A percentile compares a stretch with the other conserved stretches of the same genome.
These are phyloP conservation scores for Aureobasidium sp. DNA, from an alignment of 2,329 filamentous ascomycete genomes.

Conservation along the genomic window DNA sequence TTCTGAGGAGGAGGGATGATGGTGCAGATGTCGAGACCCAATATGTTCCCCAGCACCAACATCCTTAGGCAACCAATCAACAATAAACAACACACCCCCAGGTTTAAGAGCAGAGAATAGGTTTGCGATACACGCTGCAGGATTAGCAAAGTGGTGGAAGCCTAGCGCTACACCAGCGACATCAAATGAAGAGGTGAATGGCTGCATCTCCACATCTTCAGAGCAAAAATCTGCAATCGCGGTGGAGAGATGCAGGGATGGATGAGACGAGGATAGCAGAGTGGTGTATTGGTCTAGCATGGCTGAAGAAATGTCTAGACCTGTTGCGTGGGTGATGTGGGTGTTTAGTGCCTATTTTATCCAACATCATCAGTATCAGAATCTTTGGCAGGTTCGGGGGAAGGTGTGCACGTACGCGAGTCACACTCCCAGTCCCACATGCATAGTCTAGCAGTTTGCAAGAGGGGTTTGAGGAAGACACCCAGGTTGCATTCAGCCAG, in stretches of 20 bases:
- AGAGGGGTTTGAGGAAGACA: slow-evolving; percentile 15
- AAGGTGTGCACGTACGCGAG: slow-evolving; percentile 14
- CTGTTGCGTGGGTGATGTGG: slow-evolving; percentile 26
- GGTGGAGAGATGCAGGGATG: slow-evolving; percentile 19
- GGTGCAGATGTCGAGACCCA: not conserved
- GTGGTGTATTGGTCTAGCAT: slow-evolving; percentile 29
- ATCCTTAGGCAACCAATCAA: slow-evolving; percentile 26
- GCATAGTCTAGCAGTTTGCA: slow-evolving; percentile 28
- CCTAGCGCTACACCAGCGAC: slow-evolving; percentile 37
- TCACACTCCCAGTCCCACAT: slow-evolving; percentile 30
- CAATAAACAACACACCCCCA: slow-evolving; percentile 25
- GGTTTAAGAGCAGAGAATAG: slow-evolving; percentile 25
- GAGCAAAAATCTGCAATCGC: slow-evolving; percentile 33
- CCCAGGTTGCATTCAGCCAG: slow-evolving; percentile 27
- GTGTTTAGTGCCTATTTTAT: slow-evolving; percentile 22
- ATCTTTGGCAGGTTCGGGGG: not conserved
- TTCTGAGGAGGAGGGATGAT: not conserved
- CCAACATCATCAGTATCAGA: not conserved
- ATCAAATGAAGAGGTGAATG: slow-evolving; percentile 31
- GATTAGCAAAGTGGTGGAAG: slow-evolving; percentile 40
- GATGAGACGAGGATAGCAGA: slow-evolving; percentile 16
- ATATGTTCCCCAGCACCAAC: not conserved
- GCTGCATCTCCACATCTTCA: slow-evolving; percentile 22
- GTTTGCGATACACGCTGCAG: slow-evolving; percentile 23
- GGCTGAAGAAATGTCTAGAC: slow-evolving; percentile 27